phyloP scores from a whole-genome alignment of 1,139 yeast genomes.

The Blastobotrys proliferans region DNA sequence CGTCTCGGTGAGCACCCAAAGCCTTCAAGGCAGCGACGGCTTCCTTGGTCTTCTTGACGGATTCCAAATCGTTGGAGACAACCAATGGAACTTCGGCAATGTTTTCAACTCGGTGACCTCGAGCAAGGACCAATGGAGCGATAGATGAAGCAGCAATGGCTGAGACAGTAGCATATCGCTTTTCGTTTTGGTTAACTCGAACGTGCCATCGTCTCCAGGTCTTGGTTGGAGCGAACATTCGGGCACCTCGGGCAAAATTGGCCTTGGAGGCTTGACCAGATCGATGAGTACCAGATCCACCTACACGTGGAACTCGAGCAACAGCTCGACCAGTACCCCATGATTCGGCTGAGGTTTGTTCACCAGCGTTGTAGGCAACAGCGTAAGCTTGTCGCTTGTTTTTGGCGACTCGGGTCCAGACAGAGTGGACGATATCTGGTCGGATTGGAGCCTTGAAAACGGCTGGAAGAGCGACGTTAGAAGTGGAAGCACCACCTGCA shows the following conservation, averaged over 20 bases:
- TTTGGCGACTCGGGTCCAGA: conserved; percentile 97
- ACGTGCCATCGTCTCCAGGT: conserved; percentile 99
- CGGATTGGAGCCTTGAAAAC: conserved; percentile 99
- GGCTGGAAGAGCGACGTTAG: conserved; percentile 93
- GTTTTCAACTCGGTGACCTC: conserved; percentile 99
- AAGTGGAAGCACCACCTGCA: conserved; percentile 80
- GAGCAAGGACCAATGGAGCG: conserved; percentile 96
- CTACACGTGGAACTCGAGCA: conserved; percentile 99
- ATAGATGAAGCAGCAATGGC: conserved; percentile 99
- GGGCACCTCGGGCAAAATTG: conserved; percentile 99
- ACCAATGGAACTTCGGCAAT: conserved; percentile 98
- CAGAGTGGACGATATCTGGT: conserved; percentile 98
- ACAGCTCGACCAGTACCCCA: conserved; percentile 99
- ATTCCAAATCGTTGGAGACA: conserved; percentile 89
- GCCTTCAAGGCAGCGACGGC: conserved; percentile 98
- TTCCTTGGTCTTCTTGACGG: conserved; percentile 94
- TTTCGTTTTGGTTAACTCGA: conserved; percentile 99
- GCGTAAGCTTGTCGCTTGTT: conserved; percentile 99
- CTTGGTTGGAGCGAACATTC: conserved; percentile 99
- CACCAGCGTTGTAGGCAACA: conserved; percentile 98
- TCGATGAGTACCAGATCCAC: conserved; percentile 99
- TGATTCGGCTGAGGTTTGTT: conserved; percentile 99
- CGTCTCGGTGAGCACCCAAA: conserved; percentile 98
- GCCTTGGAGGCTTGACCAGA: conserved; percentile 99
- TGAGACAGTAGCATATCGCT: conserved; percentile 99